Evolutionary conservation across 2,329 filamentous ascomycete genomes (phyloP), one percentile per base, ranked within the genome.

Genomic region (Ceratocystis ficicola): DNA sequence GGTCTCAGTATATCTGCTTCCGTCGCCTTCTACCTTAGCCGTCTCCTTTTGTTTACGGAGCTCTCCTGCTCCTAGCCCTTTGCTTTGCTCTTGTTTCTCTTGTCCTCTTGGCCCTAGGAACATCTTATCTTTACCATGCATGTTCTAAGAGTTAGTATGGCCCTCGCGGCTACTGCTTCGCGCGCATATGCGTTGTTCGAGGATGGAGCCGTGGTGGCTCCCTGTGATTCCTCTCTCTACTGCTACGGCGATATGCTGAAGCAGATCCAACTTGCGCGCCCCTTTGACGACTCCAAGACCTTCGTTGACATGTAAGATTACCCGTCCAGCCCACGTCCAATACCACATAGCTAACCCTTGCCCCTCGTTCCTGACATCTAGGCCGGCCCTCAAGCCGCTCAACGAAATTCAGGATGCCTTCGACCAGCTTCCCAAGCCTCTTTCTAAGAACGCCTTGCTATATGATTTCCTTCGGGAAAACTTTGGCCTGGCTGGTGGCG

Each of bases 201-300:
- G 69, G 84, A 87, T 73, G 85, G 83, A 69, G 80, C 80, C 2
- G 76, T 84, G 50, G 78, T 81, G 67, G 82, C 85, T 2, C 85
- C 86, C 0, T 88, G 86, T 74, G 83, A 87, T 72, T 87, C 85
- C 7, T 80, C 83, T 17, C 77, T 88, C 22, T 88, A 88, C 74
- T 88, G 86, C 72, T 79, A 84, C 69, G 86, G 86, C 61, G 82
- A 86, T 0, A 78, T 88, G 12, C 77, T 88, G 2, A 77, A 79
- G 68, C 78, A 83, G 68, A 80, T 88, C 61, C 80, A 88, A 75
- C 76, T 87, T 8, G 85, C 85, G 1, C 77, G 76, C 28, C 85
- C 85, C 0, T 88, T 87, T 69, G 74, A 77, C 15, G 86, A 88
- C 74, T 87, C 84, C 68, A 88, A 88, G 77, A 87, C 84, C 0